phyloP scores from a whole-genome alignment of 768 basidiomycete species.

The Baorangia bicolor region DNA sequence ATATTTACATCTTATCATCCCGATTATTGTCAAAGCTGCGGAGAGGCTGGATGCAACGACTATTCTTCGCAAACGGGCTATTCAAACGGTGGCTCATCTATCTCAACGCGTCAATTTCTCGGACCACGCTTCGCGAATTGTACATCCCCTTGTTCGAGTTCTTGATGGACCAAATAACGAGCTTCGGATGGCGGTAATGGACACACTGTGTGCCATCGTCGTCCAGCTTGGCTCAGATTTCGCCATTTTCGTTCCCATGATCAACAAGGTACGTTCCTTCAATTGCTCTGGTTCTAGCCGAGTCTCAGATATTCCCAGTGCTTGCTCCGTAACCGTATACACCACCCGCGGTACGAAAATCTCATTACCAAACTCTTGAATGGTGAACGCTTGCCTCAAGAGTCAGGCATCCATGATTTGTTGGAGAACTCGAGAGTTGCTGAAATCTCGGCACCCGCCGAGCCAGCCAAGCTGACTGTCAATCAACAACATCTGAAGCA shows the following conservation, averaged over 20 bases:
- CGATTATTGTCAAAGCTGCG: slow-evolving; percentile 88
- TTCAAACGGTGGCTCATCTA: slow-evolving; percentile 87
- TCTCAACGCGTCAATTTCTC: slow-evolving; percentile 95
- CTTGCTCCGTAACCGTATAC: slow-evolving; percentile 70
- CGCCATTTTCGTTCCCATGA: slow-evolving; percentile 95
- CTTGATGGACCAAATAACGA: slow-evolving; percentile 75
- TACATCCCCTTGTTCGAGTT: slow-evolving; percentile 91
- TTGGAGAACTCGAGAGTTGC: slow-evolving; percentile 65
- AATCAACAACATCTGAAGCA: slow-evolving; percentile 97
- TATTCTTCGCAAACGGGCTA: slow-evolving; percentile 79
- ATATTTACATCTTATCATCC: slow-evolving; percentile 94
- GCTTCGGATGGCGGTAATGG: slow-evolving; percentile 83
- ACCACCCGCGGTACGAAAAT: slow-evolving; percentile 82
- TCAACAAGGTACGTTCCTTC: slow-evolving; percentile 71
- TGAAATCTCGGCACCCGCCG: slow-evolving; percentile 80
- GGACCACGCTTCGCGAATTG: slow-evolving; percentile 95
- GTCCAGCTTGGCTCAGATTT: slow-evolving; percentile 95
- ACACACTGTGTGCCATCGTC: slow-evolving; percentile 88
- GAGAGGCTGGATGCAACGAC: slow-evolving; percentile 77
- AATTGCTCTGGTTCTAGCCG: neutral
- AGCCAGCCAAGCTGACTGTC: slow-evolving; percentile 85
- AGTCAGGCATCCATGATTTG: slow-evolving; percentile 68
- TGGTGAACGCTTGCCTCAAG: slow-evolving; percentile 89
- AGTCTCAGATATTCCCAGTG: slow-evolving; percentile 46
- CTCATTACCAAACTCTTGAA: slow-evolving; percentile 86